phyloP scores from a whole-genome alignment of 2,329 filamentous ascomycete species.

The Dothistroma septosporum region DNA sequence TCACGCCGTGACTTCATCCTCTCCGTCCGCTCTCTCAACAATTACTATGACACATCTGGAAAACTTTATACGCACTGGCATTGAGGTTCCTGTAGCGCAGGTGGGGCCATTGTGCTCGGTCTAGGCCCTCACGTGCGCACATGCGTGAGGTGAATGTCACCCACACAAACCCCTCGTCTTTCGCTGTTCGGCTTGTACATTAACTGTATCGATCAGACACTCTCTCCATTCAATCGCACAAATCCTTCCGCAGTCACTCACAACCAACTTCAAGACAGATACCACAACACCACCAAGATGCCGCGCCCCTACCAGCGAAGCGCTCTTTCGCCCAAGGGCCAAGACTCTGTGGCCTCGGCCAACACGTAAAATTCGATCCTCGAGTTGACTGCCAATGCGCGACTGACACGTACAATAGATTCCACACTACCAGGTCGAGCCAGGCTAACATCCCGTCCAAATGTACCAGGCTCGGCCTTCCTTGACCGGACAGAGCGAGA shows the following conservation, averaged over 20 bases:
- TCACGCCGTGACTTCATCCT: no score
- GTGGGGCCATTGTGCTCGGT: neutral
- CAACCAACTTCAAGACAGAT: neutral
- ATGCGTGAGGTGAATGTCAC: neutral
- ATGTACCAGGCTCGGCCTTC: no score
- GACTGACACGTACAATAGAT: neutral
- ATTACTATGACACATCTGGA: no score
- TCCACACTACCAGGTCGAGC: neutral
- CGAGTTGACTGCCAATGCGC: neutral
- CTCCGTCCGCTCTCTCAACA: no score
- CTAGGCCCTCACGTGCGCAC: neutral
- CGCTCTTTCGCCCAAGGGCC: neutral
- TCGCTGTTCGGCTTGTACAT: no score
- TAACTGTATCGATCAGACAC: no score
- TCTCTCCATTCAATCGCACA: no score
- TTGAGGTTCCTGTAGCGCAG: no score
- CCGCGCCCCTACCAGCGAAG: neutral
- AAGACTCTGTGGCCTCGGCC: neutral
- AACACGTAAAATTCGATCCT: neutral
- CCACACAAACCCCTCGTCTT: neutral
- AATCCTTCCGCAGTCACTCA: neutral
- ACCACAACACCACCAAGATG: neutral
- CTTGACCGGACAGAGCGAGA: no score
- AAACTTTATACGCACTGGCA: no score
- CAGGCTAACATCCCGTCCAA: no score